Evolutionary conservation across 345 rosid species (phyloP), one percentile per base, ranked within the genome.

Genomic region (Gossypium turneri): DNA sequence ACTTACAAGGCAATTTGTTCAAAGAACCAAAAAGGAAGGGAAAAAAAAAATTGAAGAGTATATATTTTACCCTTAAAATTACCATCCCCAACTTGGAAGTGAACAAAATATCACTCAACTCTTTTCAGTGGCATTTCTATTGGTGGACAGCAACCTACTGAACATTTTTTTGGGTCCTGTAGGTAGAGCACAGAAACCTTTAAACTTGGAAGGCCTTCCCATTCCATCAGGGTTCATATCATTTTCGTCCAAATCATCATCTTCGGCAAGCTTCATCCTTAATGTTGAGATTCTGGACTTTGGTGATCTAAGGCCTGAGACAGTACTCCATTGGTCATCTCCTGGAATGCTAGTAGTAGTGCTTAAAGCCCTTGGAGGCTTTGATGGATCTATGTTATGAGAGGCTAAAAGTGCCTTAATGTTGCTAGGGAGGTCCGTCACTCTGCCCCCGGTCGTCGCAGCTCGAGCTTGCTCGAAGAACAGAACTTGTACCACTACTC

Each of bases 401-500:
- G 98, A 70, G 0, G 93, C 92, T 17, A 95, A 78, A 12, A 93
- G 92, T 65, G 97, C 98, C 85, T 89, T 93, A 75, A 95, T 84
- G 87, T 95, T 89, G 77, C 90, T 81, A 1, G 99, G 94, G 1
- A 95, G 89, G 61, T 91, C 93, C 0, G 90, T 82, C 73, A 89
- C 86, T 81, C 93, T 90, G 67, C 84, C 86, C n/a, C 94, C 90
- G 0, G 86, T 84, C 75, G 79, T 82, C 38, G 93, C 86, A 4
- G 98, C 89, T 79, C 98, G 84, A 15, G 97, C 92, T 76, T 95
- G 99, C 84, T 95, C 99, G 43, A 89, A 90, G 84, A 95, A 95
- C 60, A 95, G 91, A 82, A 93, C 99, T 85, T 95, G 98, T 2
- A 95, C 98, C 53, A 95, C 99, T 7, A 95, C 98, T 75, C 99